Conservation (phyloP, 2,329 filamentous ascomycete species). For the Fusarium nodosum region DNA sequence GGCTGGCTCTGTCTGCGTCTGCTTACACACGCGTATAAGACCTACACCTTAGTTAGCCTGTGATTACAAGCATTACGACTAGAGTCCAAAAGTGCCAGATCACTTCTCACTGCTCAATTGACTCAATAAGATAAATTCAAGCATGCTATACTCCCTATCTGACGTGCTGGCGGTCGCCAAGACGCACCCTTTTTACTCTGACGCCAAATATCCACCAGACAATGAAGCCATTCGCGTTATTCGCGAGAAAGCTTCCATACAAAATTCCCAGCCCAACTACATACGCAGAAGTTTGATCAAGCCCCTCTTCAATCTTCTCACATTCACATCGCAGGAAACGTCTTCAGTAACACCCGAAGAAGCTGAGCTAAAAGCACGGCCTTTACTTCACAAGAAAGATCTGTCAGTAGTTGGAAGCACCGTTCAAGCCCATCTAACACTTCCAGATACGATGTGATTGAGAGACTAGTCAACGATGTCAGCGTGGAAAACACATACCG, state of each 20-base stretch:
- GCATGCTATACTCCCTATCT: slow-evolving; percentile 41
- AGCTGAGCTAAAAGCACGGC: slow-evolving; percentile 15
- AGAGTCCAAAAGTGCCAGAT: neutral
- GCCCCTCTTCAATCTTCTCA: neutral
- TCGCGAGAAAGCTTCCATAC: slow-evolving; percentile 10
- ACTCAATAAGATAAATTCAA: neutral
- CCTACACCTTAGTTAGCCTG: neutral
- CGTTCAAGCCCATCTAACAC: neutral
- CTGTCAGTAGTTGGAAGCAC: slow-evolving; percentile 36
- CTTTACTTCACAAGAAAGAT: slow-evolving; percentile 42
- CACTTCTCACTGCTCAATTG: too few relatives aligned
- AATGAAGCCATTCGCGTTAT: slow-evolving; percentile 8
- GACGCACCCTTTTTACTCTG: slow-evolving; percentile 55
- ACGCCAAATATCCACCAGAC: slow-evolving; percentile 52
- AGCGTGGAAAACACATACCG: slow-evolving; percentile 56
- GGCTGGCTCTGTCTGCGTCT: neutral
- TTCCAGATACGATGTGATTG: slow-evolving; percentile 53
- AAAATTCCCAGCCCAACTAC: neutral
- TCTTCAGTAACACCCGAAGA: neutral
- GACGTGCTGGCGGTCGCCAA: slow-evolving; percentile 54
- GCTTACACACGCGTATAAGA: neutral
- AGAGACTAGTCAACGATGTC: slow-evolving; percentile 55
- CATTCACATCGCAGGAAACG: neutral
- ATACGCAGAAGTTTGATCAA: neutral
- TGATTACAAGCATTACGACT: neutral